Conservation (phyloP, 768 basidiomycete genomes). For the Mycena galericulata region DNA sequence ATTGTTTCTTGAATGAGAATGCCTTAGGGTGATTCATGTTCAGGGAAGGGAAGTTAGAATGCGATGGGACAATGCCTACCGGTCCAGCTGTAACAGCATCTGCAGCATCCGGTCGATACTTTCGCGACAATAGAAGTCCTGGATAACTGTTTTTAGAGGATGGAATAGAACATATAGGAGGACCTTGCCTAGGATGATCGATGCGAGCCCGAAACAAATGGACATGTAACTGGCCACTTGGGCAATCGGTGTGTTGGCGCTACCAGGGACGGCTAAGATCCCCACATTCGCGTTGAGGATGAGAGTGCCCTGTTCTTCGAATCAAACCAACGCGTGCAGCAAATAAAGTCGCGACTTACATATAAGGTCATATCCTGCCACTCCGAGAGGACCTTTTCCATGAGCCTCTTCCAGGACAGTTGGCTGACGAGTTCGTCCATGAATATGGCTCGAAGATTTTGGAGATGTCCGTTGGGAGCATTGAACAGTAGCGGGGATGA, state of each 20-base stretch:
- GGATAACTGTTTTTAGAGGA: too few relatives aligned
- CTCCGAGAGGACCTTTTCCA: not conserved
- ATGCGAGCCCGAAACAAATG: slow-evolving; percentile 2
- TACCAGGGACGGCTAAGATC: not conserved
- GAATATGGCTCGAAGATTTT: not conserved
- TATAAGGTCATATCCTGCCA: not conserved
- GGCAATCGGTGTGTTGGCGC: not conserved
- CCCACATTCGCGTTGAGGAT: not conserved
- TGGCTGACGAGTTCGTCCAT: not conserved
- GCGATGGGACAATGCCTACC: too few relatives aligned
- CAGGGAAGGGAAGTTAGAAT: too few relatives aligned
- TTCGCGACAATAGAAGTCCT: too few relatives aligned
- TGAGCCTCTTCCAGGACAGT: not conserved
- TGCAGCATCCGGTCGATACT: too few relatives aligned
- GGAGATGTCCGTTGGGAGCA: not conserved
- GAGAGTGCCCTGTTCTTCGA: not conserved
- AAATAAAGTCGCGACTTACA: too few relatives aligned
- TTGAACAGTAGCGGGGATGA: not conserved
- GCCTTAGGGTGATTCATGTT: too few relatives aligned
- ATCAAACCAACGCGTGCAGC: too few relatives aligned
- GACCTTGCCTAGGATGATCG: too few relatives aligned
- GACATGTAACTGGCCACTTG: not conserved
- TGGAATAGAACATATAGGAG: too few relatives aligned
- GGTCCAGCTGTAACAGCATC: too few relatives aligned
- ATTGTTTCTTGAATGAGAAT: too few relatives aligned